These are phyloP conservation scores for Cutaneotrichosporon cavernicola DNA, from an alignment of 1,284 basidiomycete species.

Conservation along the genomic window DNA sequence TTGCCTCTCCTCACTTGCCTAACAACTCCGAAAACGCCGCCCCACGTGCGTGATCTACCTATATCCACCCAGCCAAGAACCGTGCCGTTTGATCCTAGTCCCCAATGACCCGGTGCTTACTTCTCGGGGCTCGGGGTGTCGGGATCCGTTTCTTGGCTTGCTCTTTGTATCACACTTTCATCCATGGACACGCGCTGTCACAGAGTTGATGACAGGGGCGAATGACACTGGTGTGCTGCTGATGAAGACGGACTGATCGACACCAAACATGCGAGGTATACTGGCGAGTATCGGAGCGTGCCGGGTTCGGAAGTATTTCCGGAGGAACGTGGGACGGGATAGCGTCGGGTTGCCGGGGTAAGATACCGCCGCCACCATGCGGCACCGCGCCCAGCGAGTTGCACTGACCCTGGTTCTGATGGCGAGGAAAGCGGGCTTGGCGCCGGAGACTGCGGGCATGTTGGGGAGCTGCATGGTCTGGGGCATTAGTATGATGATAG, in stretches of 20 bases:
- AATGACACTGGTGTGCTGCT: background rate
- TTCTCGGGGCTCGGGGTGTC: background rate
- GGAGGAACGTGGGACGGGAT: background rate
- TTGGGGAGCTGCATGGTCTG: background rate
- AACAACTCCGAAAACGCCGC: constrained; percentile 24
- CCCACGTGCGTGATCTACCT: constrained; percentile 2
- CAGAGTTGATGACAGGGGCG: background rate
- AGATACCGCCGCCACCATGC: background rate
- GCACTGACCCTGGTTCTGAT: background rate
- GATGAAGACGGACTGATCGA: background rate
- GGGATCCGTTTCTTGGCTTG: background rate
- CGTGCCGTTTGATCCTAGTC: background rate
- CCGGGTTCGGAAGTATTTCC: background rate
- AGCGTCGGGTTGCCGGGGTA: background rate
- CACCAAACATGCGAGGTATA: background rate
- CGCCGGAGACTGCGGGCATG: background rate
- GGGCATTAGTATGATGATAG: background rate
- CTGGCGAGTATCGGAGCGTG: background rate
- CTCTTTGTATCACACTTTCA: background rate
- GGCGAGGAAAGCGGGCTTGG: constrained; percentile 3
- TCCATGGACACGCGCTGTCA: background rate
- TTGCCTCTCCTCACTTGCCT: background rate
- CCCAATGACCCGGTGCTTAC: background rate
- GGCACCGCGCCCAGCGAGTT: background rate
- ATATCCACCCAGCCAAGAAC: background rate